Conservation (phyloP, 805 yeast species). For the Metschnikowia hibisci region DNA sequence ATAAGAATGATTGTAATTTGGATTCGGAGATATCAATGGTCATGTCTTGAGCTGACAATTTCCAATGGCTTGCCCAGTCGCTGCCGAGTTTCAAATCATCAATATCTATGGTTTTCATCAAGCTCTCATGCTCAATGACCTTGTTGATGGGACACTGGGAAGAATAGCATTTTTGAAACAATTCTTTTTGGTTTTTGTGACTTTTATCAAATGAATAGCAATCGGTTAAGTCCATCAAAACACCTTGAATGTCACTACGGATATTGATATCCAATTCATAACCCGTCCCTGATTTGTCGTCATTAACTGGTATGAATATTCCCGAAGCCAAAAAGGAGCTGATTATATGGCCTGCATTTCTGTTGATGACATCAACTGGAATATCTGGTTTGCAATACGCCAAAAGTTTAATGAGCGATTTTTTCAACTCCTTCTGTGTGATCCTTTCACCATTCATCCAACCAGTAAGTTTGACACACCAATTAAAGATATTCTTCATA, state of each 20-base stretch:
- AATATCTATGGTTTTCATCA: constrained; percentile 19
- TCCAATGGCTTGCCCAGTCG: constrained; percentile 70
- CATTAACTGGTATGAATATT: constrained; percentile 20
- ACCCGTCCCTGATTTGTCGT: neutral
- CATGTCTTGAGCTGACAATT: constrained; percentile 51
- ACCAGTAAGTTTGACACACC: constrained; percentile 49
- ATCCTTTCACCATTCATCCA: constrained; percentile 54
- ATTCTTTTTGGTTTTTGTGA: constrained; percentile 9
- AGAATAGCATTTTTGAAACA: constrained; percentile 26
- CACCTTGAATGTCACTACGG: constrained; percentile 32
- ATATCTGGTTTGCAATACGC: constrained; percentile 49
- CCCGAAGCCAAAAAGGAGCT: constrained; percentile 38
- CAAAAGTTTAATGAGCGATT: constrained; percentile 47
- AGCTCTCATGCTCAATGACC: constrained; percentile 15
- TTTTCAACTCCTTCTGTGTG: constrained; percentile 50
- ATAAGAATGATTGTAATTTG: constrained; percentile 70
- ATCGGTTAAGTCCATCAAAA: constrained; percentile 40
- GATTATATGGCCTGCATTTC: constrained; percentile 48
- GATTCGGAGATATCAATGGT: constrained; percentile 48
- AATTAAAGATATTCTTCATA: constrained; percentile 46
- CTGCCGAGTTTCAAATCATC: constrained; percentile 30
- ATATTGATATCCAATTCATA: constrained; percentile 6
- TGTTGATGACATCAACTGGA: constrained; percentile 48
- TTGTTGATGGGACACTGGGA: constrained; percentile 30
- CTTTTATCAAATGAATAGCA: constrained; percentile 40